Conservation (phyloP, 2,329 filamentous ascomycete genomes). For the Epichloe bromicola region DNA sequence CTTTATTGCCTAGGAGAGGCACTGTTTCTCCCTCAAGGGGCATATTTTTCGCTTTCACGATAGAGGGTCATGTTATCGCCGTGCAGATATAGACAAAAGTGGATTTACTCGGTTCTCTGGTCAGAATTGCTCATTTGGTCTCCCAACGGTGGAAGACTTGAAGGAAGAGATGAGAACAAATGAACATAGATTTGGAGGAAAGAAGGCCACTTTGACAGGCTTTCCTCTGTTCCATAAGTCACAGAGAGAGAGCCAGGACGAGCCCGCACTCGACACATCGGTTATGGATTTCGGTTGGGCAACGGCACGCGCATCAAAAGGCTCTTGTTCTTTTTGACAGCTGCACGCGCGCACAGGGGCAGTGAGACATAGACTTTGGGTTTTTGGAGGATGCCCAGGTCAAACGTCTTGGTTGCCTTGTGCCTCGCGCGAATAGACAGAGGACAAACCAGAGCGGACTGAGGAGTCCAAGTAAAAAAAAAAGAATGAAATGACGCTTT, state of each 20-base stretch:
- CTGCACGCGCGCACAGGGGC: slow-evolving; percentile 4
- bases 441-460: slow-evolving; percentile 25
- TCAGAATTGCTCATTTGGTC: slow-evolving; percentile 23
- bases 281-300: slow-evolving; percentile 24
- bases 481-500: slow-evolving; percentile 14
- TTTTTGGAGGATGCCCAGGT: background rate
- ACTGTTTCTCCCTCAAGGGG: slow-evolving; percentile 17
- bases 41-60: slow-evolving; percentile 28
- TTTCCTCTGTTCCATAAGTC: slow-evolving; percentile 21
- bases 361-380: background rate
- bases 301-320: slow-evolving; percentile 17
- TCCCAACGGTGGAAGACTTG: slow-evolving; percentile 18
- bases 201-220: slow-evolving; percentile 19
- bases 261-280: slow-evolving; percentile 23
- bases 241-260: slow-evolving; percentile 20
- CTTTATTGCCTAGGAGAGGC: slow-evolving; percentile 23
- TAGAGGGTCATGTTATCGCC: slow-evolving; percentile 33
- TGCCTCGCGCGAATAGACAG: slow-evolving; percentile 11
- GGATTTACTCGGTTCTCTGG: slow-evolving; percentile 50
- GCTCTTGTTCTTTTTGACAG: slow-evolving; percentile 15
- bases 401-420: slow-evolving; percentile 3
- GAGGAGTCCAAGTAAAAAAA: slow-evolving; percentile 25
- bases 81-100: slow-evolving; percentile 49
- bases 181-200: slow-evolving; percentile 20
- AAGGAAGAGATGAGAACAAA: slow-evolving; percentile 15